Evolutionary conservation across 2,329 filamentous ascomycete genomes (phyloP), one percentile per base, ranked within the genome.

Genomic region (Cytospora piceae): DNA sequence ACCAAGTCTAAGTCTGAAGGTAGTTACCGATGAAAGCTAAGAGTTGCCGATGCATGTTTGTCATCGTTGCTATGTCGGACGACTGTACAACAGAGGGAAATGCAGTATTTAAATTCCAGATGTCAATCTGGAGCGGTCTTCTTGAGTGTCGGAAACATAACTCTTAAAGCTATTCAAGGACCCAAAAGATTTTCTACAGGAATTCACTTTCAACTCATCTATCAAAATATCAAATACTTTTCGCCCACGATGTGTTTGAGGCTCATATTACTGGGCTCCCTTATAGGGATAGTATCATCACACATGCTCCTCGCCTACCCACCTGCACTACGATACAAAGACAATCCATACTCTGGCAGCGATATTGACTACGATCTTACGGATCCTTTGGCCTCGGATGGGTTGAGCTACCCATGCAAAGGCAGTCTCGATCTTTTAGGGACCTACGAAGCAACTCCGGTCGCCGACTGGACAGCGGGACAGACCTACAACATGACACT

Each of bases 401-500:
- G 84, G 65, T 82, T 81, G 24, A 81, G 89, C 71, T 90, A 84
- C 69, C 83, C 87, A 2, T 90, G 87, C 79, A 89, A 89, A 75
- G 83, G 85, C 37, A 71, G 71, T 51, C 69, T 70, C 7, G 52
- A 42, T 1, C 67, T 73, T 12, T 57, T 78, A 1, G 69, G 68
- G 14, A 74, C 72, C 2, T 24, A 67, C 0, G 64, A 72, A 42
- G 80, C 83, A 55, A 73, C 73, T 0, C 76, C 82, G 0, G 81
- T 83, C 8, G 82, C 79, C 2, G 82, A 77, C 1, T 88, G 87
- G 73, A 69, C 74, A 7, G 80, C 83, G 3, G 87, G 87, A 7
- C 75, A 78, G 22, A 77, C 76, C 15, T 86, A 88, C 72, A 78
- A 80, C 27, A 77, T 89, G 71, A 80, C 79, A 20, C 71, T 90